phyloP scores from a whole-genome alignment of 106 monocot species.

The Triglochin maritima region DNA sequence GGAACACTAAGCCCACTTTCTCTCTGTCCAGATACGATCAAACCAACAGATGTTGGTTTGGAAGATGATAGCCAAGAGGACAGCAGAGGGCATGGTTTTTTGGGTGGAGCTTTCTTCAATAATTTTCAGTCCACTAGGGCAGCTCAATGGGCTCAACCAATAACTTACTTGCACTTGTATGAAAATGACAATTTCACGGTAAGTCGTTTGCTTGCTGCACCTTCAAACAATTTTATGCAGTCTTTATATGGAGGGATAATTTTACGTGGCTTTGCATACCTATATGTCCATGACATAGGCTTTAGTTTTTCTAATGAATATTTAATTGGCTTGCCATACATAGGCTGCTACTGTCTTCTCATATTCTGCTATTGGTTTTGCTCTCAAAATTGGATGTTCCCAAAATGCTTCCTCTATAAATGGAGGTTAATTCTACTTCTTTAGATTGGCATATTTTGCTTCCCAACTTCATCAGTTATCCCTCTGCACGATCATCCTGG shows the following conservation, averaged over 20 bases:
- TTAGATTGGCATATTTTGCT: conserved; percentile 86
- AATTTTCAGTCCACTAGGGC: conserved; percentile 32
- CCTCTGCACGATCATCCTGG: conserved; percentile 98
- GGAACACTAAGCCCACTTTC: background rate
- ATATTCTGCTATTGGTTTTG: background rate
- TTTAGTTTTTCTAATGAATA: no score
- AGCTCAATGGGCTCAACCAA: conserved; percentile 79
- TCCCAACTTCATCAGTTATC: conserved; percentile 87
- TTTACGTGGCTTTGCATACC: no score
- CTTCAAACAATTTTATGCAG: background rate
- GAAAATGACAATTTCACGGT: conserved; percentile 79
- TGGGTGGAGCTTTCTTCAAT: conserved; percentile 41
- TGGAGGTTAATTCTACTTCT: background rate
- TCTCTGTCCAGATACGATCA: conserved; percentile 60
- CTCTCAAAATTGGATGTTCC: background rate
- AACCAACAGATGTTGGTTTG: conserved; percentile 69
- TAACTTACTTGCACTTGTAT: conserved; percentile 77
- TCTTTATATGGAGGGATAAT: no score
- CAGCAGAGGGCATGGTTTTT: conserved; percentile 84
- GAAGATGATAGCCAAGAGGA: conserved; percentile 45
- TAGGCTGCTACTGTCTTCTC: background rate
- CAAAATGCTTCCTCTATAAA: background rate
- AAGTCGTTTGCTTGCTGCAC: conserved; percentile 17
- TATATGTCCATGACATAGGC: no score
- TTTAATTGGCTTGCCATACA: no score